Evolutionary conservation across 2,329 filamentous ascomycete species (phyloP), one percentile per base, ranked within the genome.

Genomic region (Eurotiales sp.): DNA sequence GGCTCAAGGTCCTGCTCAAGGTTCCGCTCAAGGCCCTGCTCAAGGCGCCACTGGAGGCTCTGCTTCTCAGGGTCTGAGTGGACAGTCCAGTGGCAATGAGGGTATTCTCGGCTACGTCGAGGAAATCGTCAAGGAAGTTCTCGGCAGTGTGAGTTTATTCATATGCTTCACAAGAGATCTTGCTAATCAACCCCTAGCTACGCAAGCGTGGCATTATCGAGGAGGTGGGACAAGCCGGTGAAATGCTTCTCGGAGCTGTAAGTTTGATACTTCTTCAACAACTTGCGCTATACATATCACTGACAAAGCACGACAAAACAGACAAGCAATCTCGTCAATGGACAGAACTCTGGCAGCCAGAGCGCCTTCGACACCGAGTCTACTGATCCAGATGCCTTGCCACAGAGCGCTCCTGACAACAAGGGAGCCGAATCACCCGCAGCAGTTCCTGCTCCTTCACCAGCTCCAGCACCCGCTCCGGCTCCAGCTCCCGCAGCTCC

Each of bases 321-420:
- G 51, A 36, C 34, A 11, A 44, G 39, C 45, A 32, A 49, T 32
- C 51, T 53, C 3, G 7, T 53, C 40, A 53, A 53, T 11, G 51
- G 51, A 14, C 22, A 53, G 17, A 34, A 46, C 29, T 30, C 50
- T 51, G 50, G 53, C 45, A n/a, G 37, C 56, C 15, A 30, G 40
- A 22, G 54, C 46, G 8, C 52, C 52, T 19, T 34, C 52, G 37
- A 46, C 41, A 34, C 61, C 55, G 17, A 60, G n/a, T 53, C 57
- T 5, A 58, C 60, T 39, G 43, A 52, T 21, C 49, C 52, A 55
- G 43, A 58, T 61, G 51, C 54, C 37, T 27, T 54, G 41, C 46
- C 47, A 6, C 1, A 21, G 1, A 11, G 22, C 19, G 46, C 44
- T 3, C 22, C 37, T 17, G 10, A 32, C 4, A 22, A 34, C 22